Percentiles rank a stretch among this genome's conserved stretches.
These are phyloP conservation scores for Lipomyces kockii DNA, from an alignment of 805 yeast genomes.

Conservation along the genomic window DNA sequence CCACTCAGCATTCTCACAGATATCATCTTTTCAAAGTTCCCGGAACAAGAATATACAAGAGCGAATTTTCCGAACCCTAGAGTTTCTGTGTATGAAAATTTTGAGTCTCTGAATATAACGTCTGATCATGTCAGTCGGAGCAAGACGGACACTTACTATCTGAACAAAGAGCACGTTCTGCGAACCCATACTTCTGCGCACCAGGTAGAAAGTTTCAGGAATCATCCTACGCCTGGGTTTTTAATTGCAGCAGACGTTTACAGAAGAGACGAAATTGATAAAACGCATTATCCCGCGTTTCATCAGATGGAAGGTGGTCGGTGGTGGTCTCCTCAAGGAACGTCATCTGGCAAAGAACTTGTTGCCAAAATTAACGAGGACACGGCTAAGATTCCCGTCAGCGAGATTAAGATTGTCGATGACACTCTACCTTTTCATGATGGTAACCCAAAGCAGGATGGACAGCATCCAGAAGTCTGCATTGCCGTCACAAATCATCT, in stretches of 20 bases:
- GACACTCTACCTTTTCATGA: conserved; percentile 59
- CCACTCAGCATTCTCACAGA: conserved; percentile 86
- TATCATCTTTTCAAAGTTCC: conserved; percentile 70
- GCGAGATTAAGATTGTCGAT: conserved; percentile 79
- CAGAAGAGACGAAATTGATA: conserved; percentile 91
- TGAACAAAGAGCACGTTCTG: conserved; percentile 71
- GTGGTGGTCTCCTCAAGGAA: conserved; percentile 67
- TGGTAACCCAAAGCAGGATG: conserved; percentile 78
- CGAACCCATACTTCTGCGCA: conserved; percentile 98
- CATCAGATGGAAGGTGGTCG: conserved; percentile 98
- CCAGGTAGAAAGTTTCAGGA: conserved; percentile 64
- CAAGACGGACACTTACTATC: conserved; percentile 88
- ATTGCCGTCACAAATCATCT: conserved; percentile 74
- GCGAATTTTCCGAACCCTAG: conserved; percentile 82
- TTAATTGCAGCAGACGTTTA: conserved; percentile 95
- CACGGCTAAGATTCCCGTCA: conserved; percentile 64
- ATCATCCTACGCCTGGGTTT: conserved; percentile 76
- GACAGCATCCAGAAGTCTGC: conserved; percentile 72
- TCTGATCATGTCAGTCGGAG: conserved; percentile 91
- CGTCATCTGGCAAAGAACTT: conserved; percentile 43
- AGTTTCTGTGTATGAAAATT: conserved; percentile 81
- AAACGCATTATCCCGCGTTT: conserved; percentile 95
- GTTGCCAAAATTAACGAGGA: conserved; percentile 58
- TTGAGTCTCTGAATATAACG: conserved; percentile 91
- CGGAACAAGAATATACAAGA: conserved; percentile 62